phyloP scores from a whole-genome alignment of 2,329 filamentous ascomycete species.

The Stagonosporopsis rhizophila region DNA sequence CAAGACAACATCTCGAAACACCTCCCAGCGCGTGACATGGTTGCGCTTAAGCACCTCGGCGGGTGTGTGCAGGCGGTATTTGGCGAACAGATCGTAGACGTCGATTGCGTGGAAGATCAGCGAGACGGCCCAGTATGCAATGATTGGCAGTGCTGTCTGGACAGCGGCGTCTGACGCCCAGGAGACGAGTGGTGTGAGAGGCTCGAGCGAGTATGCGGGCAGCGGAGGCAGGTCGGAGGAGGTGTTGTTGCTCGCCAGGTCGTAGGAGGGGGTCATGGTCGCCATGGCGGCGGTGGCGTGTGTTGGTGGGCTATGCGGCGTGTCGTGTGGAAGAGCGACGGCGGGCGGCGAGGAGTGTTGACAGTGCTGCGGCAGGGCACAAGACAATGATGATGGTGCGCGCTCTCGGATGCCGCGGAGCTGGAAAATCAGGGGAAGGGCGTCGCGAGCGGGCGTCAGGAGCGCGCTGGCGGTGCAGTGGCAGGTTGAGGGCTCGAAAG shows the following conservation, averaged over 20 bases:
- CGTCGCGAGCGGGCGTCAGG: conserved; percentile 15
- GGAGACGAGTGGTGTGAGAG: conserved; percentile 74
- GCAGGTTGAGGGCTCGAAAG: conserved; percentile 26
- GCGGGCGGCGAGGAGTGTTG: conserved; percentile 1
- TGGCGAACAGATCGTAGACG: conserved; percentile 80
- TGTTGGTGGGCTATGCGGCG: conserved; percentile 2
- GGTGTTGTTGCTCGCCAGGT: conserved; percentile 60
- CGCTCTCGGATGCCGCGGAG: conserved; percentile 37
- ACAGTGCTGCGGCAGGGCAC: conserved; percentile 14
- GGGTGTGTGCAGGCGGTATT: conserved; percentile 94
- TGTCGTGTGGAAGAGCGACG: neutral
- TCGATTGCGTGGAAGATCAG: conserved; percentile 89
- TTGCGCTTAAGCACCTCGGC: conserved; percentile 89
- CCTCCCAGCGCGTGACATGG: conserved; percentile 82
- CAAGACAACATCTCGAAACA: conserved; percentile 86
- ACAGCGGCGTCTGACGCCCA: conserved; percentile 84
- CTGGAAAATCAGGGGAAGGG: conserved; percentile 35
- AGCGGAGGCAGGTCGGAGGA: conserved; percentile 78
- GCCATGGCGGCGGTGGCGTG: conserved; percentile 40
- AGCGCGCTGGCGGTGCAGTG: conserved; percentile 6
- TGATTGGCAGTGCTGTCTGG: conserved; percentile 75
- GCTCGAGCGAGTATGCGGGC: conserved; percentile 77
- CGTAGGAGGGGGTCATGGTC: conserved; percentile 56
- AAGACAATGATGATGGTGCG: conserved; percentile 4
- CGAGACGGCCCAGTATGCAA: conserved; percentile 89